Evolutionary conservation across 1,284 basidiomycete species (phyloP).

Genomic region (Melampsora abietis-canadensis): DNA sequence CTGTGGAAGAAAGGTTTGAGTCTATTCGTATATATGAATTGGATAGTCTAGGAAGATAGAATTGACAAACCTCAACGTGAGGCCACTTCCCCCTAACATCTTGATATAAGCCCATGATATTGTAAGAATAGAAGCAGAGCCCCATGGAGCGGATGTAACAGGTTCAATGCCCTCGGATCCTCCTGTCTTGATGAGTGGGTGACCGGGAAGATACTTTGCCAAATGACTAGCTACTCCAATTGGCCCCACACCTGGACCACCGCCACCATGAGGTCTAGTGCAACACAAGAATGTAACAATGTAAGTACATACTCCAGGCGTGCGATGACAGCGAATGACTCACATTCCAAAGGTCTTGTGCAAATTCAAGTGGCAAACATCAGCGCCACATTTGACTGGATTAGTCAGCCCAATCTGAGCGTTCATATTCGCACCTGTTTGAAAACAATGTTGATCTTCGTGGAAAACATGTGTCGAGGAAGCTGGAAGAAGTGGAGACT

Average conservation of each 20-base stretch:
- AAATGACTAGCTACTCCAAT: slow-evolving; percentile 93
- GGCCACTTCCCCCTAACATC: slow-evolving; percentile 11
- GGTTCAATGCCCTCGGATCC: slow-evolving; percentile 69
- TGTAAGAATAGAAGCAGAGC: slow-evolving; percentile 87
- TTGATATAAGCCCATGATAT: slow-evolving; percentile 98
- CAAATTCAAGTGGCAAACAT: slow-evolving; percentile 95
- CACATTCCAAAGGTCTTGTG: slow-evolving; percentile 95
- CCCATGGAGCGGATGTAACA: slow-evolving; percentile 86
- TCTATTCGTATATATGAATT: slow-evolving; percentile 63
- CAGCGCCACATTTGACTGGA: slow-evolving; percentile 91
- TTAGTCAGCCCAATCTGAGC: slow-evolving; percentile 92
- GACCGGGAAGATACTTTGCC: slow-evolving; percentile 89
- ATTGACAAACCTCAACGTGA: neutral
- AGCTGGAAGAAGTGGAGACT: slow-evolving; percentile 42
- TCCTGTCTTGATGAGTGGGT: slow-evolving; percentile 67
- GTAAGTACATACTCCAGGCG: slow-evolving; percentile 51
- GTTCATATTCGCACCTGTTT: slow-evolving; percentile 79
- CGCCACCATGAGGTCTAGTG: slow-evolving; percentile 85
- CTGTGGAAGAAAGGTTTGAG: slow-evolving; percentile 86
- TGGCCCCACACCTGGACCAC: slow-evolving; percentile 92
- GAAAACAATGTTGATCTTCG: neutral
- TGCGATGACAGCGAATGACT: slow-evolving; percentile 44
- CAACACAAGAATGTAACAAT: slow-evolving; percentile 48
- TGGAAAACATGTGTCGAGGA: neutral
- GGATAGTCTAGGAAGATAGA: neutral